phyloP scores from a whole-genome alignment of 1,139 yeast species.

The Tardiomyces blankii region DNA sequence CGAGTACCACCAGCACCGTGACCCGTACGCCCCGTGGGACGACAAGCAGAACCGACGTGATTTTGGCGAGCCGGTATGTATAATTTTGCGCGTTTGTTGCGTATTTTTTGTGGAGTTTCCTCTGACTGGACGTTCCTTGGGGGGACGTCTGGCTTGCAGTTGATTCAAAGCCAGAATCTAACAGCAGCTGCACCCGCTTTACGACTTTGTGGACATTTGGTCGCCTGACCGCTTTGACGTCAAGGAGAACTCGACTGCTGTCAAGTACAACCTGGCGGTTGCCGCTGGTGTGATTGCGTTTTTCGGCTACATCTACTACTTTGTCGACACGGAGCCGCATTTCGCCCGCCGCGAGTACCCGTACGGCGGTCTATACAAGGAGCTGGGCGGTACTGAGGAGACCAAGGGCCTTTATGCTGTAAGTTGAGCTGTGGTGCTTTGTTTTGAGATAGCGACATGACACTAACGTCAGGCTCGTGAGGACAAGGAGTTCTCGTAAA shows the following conservation, averaged over 20 bases:
- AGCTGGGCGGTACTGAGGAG: slow-evolving; percentile 46
- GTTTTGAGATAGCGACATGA: background rate
- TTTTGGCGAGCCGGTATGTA: slow-evolving; percentile 47
- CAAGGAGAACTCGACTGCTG: slow-evolving; percentile 52
- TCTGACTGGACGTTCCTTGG: no score
- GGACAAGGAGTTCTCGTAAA: background rate
- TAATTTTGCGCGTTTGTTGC: no score
- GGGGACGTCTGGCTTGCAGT: no score
- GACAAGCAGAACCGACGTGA: slow-evolving; percentile 79
- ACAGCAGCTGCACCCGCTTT: slow-evolving; percentile 25
- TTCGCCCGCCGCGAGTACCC: slow-evolving; percentile 73
- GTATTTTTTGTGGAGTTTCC: no score
- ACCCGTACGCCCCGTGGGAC: slow-evolving; percentile 65
- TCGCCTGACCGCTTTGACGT: slow-evolving; percentile 67
- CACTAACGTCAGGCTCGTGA: background rate
- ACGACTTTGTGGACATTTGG: slow-evolving; percentile 76
- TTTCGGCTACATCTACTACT: slow-evolving; percentile 42
- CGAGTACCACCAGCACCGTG: slow-evolving; percentile 46
- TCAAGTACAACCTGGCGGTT: slow-evolving; percentile 39
- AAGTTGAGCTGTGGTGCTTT: no score
- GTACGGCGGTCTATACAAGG: slow-evolving; percentile 61
- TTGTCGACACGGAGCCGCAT: slow-evolving; percentile 63
- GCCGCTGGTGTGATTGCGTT: slow-evolving; percentile 45
- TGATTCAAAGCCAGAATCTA: no score
- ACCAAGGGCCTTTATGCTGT: slow-evolving; percentile 17